Conservation (phyloP, 2,329 filamentous ascomycete species). For the Colletotrichum lentis region DNA sequence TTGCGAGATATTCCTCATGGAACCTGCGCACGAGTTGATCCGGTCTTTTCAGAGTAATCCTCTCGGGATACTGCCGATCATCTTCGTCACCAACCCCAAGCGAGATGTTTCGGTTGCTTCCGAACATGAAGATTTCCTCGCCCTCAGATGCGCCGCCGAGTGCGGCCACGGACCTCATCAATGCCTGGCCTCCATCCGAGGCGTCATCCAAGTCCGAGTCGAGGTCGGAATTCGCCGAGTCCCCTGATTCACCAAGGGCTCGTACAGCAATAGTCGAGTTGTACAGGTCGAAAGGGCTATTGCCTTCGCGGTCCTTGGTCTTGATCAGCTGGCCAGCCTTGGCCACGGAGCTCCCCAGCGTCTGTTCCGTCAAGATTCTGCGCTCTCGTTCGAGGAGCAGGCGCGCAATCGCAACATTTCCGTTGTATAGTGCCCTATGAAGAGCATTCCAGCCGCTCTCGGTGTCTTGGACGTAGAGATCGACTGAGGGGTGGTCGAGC, state of each 20-base stretch:
- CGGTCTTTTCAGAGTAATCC: conserved; percentile 78
- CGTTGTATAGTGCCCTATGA: conserved; percentile 88
- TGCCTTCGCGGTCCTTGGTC: conserved; percentile 93
- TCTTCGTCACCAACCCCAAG: conserved; percentile 95
- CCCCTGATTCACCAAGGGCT: conserved; percentile 59
- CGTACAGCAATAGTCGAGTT: conserved; percentile 84
- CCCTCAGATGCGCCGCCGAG: conserved; percentile 54
- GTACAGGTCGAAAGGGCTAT: conserved; percentile 93
- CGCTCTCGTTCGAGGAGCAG: conserved; percentile 82
- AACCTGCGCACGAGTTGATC: conserved; percentile 79
- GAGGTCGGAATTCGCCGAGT: conserved; percentile 57
- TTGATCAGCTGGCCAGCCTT: conserved; percentile 83
- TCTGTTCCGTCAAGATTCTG: conserved; percentile 68
- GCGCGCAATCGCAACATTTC: conserved; percentile 86
- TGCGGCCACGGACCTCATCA: conserved; percentile 31
- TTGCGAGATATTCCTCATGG: conserved; percentile 71
- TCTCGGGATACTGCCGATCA: conserved; percentile 91
- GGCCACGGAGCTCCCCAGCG: conserved; percentile 63
- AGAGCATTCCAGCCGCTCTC: conserved; percentile 97
- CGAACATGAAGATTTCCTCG: conserved; percentile 92
- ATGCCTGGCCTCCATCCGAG: conserved; percentile 33
- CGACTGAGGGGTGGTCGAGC: conserved; percentile 81
- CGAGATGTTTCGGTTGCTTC: conserved; percentile 94
- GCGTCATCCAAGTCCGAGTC: conserved; percentile 66
- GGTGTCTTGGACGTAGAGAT: conserved; percentile 84